Conservation (phyloP, 768 basidiomycete genomes). For the Clitopilus hobsonii region DNA sequence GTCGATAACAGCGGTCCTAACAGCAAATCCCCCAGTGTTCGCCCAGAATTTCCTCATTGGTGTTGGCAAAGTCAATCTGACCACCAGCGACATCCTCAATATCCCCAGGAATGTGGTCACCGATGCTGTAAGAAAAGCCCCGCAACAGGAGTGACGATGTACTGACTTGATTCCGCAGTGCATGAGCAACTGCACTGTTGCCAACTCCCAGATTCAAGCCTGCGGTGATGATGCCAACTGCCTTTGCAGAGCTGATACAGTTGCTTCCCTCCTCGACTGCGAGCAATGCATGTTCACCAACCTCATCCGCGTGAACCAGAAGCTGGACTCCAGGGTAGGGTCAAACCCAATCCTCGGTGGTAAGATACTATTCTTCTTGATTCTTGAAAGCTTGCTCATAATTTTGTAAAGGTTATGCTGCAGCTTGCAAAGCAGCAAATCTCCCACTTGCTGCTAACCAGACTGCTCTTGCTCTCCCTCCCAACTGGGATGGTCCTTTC, state of each 20-base stretch:
- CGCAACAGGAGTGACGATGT: background rate
- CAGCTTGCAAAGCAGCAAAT: constrained; percentile 38
- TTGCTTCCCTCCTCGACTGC: constrained; percentile 42
- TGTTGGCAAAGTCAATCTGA: constrained; percentile 32
- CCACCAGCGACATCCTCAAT: constrained; percentile 39
- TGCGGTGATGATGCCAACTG: constrained; percentile 49
- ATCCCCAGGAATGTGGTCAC: constrained; percentile 28
- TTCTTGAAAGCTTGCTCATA: constrained; percentile 6
- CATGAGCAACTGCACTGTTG: constrained; percentile 20
- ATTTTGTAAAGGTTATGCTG: constrained; percentile 43
- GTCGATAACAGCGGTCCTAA: too few relatives aligned
- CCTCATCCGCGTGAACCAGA: constrained; percentile 46
- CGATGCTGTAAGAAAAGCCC: constrained; percentile 23
- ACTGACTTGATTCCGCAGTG: constrained; percentile 27
- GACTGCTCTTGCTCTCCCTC: constrained; percentile 39
- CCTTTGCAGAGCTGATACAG: constrained; percentile 44
- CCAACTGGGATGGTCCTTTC: constrained; percentile 59
- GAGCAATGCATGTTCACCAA: constrained; percentile 65
- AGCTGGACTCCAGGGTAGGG: constrained; percentile 49
- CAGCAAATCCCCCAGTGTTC: constrained; percentile 21
- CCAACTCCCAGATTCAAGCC: constrained; percentile 21
- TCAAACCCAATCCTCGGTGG: constrained; percentile 56
- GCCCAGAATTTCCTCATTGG: constrained; percentile 42
- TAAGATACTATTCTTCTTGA: constrained; percentile 22
- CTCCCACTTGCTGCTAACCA: constrained; percentile 31